Conservation (phyloP, 2,329 filamentous ascomycete species). For the Elsinoe fawcettii region DNA sequence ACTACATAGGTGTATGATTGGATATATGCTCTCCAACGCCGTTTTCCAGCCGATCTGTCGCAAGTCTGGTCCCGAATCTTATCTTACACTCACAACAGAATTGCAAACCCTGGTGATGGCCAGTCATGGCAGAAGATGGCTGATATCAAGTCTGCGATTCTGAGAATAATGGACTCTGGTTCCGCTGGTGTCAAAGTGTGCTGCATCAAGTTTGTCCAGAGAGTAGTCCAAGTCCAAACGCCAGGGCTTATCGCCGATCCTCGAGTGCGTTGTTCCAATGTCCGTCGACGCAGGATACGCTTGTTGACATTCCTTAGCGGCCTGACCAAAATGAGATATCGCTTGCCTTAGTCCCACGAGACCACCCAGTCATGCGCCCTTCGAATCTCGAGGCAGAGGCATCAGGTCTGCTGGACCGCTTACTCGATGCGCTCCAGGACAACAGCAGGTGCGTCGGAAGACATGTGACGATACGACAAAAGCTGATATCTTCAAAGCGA, state of each 20-base stretch:
- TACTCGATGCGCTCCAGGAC: slow-evolving; percentile 79
- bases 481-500: slow-evolving; percentile 50
- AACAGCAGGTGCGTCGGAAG: slow-evolving; percentile 71
- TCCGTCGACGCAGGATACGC: slow-evolving; percentile 16
- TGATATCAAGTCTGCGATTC: slow-evolving; percentile 79
- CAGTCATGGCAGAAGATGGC: slow-evolving; percentile 82
- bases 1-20: background rate
- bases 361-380: slow-evolving; percentile 71
- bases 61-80: background rate
- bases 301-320: slow-evolving; percentile 43
- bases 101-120: slow-evolving; percentile 74
- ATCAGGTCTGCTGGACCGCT: slow-evolving; percentile 78
- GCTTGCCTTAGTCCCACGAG: slow-evolving; percentile 72
- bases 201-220: slow-evolving; percentile 95
- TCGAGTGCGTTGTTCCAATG: slow-evolving; percentile 52
- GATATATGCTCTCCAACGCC: background rate
- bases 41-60: too few species aligned
- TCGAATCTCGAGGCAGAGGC: slow-evolving; percentile 86
- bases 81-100: slow-evolving; percentile 46
- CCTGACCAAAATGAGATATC: slow-evolving; percentile 76
- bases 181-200: slow-evolving; percentile 73
- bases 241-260: slow-evolving; percentile 73
- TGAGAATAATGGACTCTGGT: slow-evolving; percentile 79
- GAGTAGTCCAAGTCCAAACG: slow-evolving; percentile 86
- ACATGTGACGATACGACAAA: too few species aligned